phyloP scores from a whole-genome alignment of 441 rosid genomes.

The Erodium chrysanthum region DNA sequence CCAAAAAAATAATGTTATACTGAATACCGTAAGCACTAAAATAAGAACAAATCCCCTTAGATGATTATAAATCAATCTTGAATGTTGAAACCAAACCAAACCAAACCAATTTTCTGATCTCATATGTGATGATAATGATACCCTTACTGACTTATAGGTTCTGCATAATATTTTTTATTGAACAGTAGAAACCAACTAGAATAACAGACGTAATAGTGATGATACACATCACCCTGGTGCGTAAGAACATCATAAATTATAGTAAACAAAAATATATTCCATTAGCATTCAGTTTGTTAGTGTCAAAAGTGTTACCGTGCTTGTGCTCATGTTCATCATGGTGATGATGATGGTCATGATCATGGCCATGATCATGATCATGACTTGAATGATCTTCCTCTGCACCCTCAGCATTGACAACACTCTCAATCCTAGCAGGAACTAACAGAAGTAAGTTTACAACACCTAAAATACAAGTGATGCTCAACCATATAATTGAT shows the following conservation, averaged over 20 bases:
- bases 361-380: slow-evolving; percentile 29
- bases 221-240: background rate
- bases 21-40: background rate
- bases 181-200: background rate
- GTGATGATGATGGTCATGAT: slow-evolving; percentile 32
- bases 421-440: slow-evolving; percentile 65
- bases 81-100: too few species aligned
- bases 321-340: slow-evolving; percentile 50
- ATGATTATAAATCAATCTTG: background rate
- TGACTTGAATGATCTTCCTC: slow-evolving; percentile 38
- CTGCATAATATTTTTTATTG: background rate
- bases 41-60: background rate
- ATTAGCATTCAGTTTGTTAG: background rate
- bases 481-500: background rate
- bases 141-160: background rate
- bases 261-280: background rate
- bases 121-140: background rate
- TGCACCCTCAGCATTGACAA: slow-evolving; percentile 43
- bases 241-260: background rate
- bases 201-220: background rate
- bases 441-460: slow-evolving; percentile 16
- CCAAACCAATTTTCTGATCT: background rate
- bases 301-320: slow-evolving; percentile 32
- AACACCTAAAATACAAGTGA: slow-evolving; percentile 4
- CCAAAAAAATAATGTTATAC: background rate